phyloP scores from a whole-genome alignment of 1,284 basidiomycete species.

The Ustilago crameri region DNA sequence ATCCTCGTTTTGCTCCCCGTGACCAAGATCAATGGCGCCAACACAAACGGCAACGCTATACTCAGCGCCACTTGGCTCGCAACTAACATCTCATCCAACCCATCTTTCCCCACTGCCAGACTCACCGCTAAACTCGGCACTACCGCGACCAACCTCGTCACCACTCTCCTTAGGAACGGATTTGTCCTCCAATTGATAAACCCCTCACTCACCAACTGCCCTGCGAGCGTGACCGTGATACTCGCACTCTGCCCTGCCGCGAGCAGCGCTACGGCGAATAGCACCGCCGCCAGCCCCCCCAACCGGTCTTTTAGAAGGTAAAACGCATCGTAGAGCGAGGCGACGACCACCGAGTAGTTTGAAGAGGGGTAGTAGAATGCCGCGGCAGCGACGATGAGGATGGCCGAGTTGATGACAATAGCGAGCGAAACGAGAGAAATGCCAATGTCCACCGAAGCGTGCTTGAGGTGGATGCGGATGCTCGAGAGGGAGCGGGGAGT shows the following conservation, averaged over 20 bases:
- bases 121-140: slow-evolving; percentile 88
- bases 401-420: slow-evolving; percentile 84
- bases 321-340: slow-evolving; percentile 62
- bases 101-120: slow-evolving; percentile 77
- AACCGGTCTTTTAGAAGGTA: slow-evolving; percentile 52
- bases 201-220: slow-evolving; percentile 90
- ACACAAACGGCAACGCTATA: slow-evolving; percentile 80
- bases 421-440: slow-evolving; percentile 65
- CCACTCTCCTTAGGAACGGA: slow-evolving; percentile 80
- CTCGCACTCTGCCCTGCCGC: slow-evolving; percentile 91
- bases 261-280: slow-evolving; percentile 65
- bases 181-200: slow-evolving; percentile 90
- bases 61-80: slow-evolving; percentile 87
- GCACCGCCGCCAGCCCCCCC: slow-evolving; percentile 52
- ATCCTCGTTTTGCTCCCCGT: slow-evolving; percentile 55
- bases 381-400: slow-evolving; percentile 73
- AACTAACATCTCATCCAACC: slow-evolving; percentile 84
- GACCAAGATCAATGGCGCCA: slow-evolving; percentile 58
- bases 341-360: slow-evolving; percentile 48
- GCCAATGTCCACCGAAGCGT: slow-evolving; percentile 66
- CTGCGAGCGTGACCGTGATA: slow-evolving; percentile 90
- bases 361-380: slow-evolving; percentile 63
- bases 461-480: slow-evolving; percentile 58
- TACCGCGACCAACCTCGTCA: slow-evolving; percentile 85
- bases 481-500: slow-evolving; percentile 32